Percentiles rank a stretch among this genome's conserved stretches.
These are phyloP conservation scores for Neurospora sp. DNA, from an alignment of 495 filamentous ascomycete genomes.

Conservation along the genomic window DNA sequence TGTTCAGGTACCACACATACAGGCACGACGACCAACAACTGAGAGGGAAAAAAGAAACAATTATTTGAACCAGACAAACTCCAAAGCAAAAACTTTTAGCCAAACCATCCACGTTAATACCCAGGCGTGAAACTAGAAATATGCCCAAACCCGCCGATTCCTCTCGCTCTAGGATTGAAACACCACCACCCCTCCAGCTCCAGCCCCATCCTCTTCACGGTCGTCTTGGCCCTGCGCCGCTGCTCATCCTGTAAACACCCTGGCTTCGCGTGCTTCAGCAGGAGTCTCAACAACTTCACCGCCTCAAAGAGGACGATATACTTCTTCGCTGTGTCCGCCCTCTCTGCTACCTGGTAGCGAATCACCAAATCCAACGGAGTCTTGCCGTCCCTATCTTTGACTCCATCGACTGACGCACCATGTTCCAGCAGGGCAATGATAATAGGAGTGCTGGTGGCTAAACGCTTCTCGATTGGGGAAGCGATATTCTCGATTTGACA, in stretches of 20 bases:
- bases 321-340: background rate
- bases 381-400: background rate
- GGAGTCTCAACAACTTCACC: background rate
- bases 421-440: background rate
- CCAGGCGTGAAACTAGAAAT: background rate
- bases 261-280: background rate
- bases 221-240: background rate
- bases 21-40: background rate
- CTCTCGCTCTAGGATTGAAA: background rate
- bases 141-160: background rate
- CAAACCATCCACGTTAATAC: background rate
- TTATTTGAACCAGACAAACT: background rate
- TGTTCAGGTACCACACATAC: too few relatives aligned
- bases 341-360: background rate
- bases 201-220: background rate
- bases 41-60: background rate
- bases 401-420: background rate
- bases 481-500: background rate
- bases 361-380: background rate
- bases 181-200: background rate
- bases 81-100: background rate
- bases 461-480: background rate
- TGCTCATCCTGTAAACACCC: background rate
- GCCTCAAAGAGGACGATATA: background rate
- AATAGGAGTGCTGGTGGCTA: background rate